Base-by-base conservation (phyloP, 148 eudicot genomes). In the Fagopyrum esculentum region DNA sequence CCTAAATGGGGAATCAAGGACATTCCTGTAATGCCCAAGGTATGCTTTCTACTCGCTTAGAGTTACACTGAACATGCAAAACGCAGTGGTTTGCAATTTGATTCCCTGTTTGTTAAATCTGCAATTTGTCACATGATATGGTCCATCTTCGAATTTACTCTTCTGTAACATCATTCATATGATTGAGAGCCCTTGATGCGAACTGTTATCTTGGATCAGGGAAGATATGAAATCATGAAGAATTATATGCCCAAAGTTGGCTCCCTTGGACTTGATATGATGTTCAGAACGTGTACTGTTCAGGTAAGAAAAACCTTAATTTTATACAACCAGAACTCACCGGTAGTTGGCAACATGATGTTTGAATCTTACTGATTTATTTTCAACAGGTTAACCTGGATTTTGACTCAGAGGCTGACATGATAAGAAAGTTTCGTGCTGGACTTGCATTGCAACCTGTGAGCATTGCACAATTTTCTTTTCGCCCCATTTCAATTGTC, bases 201-300 rank as follows among this genome's bases (percentile, higher is more conserved):
- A 40, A 66, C 19, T 66, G 47, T 40, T 43, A 35, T 66, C 73
- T 80, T 79, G 77, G 51, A 84, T 77, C 97, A 92, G 99, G 99
- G 98, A 86, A 89, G 98, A 85, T 96, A 96, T 64, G 93, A 90
- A 79, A 92, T 96, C 57, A 92, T 92, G 97, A 90, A 87, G 79
- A 92, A 96, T 85, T 92, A 92, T 88, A 92, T 92, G 97, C 99
- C 99, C 46, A 92, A 96, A 86, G 99, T 96, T 84, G 99, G 98
- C 47, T 66, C 95, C 47, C 95, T 92, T 80, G 98, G 98, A 78
- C 97, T 92, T 74, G 99, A 92, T 83, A 92, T 92, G 98, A 92
- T 96, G 99, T 96, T 90, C 78, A 84, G 99, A 78, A 92, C 99
- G 81, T 96, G 98, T 78, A 92, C 99, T 45, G 97, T 96, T 45